A percentile compares a stretch with the other conserved stretches of the same genome.
phyloP scores from a whole-genome alignment of 1,284 basidiomycete genomes.

The Coniferiporia sulphurascens region DNA sequence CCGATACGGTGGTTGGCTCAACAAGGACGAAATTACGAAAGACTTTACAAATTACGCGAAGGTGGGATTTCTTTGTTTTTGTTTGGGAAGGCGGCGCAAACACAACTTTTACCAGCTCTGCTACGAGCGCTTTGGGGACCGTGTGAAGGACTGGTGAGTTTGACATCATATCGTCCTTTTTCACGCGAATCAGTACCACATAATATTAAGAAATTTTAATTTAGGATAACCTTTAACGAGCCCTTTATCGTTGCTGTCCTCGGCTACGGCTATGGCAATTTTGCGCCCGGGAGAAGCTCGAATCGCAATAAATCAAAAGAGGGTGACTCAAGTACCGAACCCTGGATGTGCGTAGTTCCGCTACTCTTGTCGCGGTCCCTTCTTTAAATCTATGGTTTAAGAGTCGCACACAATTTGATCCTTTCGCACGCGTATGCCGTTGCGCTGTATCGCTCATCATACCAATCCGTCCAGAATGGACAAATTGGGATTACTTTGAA shows the following conservation, averaged over 20 bases:
- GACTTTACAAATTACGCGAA: slow-evolving; percentile 63
- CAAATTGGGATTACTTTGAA: slow-evolving; percentile 72
- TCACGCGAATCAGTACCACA: too few species aligned
- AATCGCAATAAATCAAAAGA: slow-evolving; percentile 48
- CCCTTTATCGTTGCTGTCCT: slow-evolving; percentile 66
- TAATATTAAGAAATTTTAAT: too few species aligned
- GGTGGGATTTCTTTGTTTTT: slow-evolving; percentile 29
- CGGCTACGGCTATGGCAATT: slow-evolving; percentile 60
- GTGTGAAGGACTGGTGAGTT: slow-evolving; percentile 66
- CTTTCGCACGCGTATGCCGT: slow-evolving; percentile 63
- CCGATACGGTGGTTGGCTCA: slow-evolving; percentile 69
- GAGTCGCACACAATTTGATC: slow-evolving; percentile 64
- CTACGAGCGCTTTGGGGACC: slow-evolving; percentile 67
- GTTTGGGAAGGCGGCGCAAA: background rate
- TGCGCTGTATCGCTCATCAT: slow-evolving; percentile 58
- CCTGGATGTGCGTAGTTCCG: slow-evolving; percentile 54
- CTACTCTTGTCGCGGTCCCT: slow-evolving; percentile 6
- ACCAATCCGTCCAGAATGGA: slow-evolving; percentile 50
- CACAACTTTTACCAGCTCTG: slow-evolving; percentile 39
- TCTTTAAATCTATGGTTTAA: slow-evolving; percentile 22
- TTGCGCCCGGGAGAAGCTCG: slow-evolving; percentile 62
- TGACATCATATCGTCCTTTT: too few species aligned
- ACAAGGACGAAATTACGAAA: slow-evolving; percentile 53
- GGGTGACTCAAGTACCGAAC: slow-evolving; percentile 61
- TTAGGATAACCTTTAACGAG: slow-evolving; percentile 66